A percentile compares a stretch with the other conserved stretches of the same genome.
These are phyloP conservation scores for Pythium insidiosum DNA, from an alignment of 352 stramenopile genomes.

Conservation along the genomic window DNA sequence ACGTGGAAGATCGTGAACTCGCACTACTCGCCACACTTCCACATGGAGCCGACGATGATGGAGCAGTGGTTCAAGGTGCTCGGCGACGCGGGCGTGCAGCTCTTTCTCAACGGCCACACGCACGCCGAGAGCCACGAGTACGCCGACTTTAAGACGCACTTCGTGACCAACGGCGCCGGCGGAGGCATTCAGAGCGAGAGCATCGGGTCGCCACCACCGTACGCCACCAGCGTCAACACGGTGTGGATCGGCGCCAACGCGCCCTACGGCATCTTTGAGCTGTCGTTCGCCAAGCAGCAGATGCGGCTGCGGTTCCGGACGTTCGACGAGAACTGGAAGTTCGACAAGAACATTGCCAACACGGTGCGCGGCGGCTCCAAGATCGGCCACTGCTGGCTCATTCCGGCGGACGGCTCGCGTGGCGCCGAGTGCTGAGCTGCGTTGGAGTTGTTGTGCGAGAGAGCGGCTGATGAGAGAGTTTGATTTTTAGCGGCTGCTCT, in stretches of 20 bases:
- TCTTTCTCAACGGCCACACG: slow-evolving; percentile 71
- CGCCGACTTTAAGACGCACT: slow-evolving; percentile 59
- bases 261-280: slow-evolving; percentile 65
- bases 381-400: slow-evolving; percentile 60
- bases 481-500: too few relatives aligned
- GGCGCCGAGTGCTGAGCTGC: slow-evolving; percentile 17
- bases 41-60: slow-evolving; percentile 68
- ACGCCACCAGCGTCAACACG: slow-evolving; percentile 31
- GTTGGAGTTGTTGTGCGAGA: too few relatives aligned
- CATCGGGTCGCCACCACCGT: slow-evolving; percentile 38
- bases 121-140: slow-evolving; percentile 71
- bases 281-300: slow-evolving; percentile 50
- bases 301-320: slow-evolving; percentile 58
- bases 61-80: slow-evolving; percentile 49
- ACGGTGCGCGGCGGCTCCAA: slow-evolving; percentile 42
- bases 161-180: slow-evolving; percentile 62
- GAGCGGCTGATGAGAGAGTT: too few relatives aligned
- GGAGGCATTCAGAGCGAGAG: slow-evolving; percentile 71
- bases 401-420: slow-evolving; percentile 49
- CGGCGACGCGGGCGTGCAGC: slow-evolving; percentile 30
- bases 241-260: slow-evolving; percentile 46
- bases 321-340: slow-evolving; percentile 58
- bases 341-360: slow-evolving; percentile 22
- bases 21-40: slow-evolving; percentile 70
- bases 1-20: slow-evolving; percentile 73